Base-by-base conservation (phyloP, 805 yeast species). In the Cyberlindnera mrakii region DNA sequence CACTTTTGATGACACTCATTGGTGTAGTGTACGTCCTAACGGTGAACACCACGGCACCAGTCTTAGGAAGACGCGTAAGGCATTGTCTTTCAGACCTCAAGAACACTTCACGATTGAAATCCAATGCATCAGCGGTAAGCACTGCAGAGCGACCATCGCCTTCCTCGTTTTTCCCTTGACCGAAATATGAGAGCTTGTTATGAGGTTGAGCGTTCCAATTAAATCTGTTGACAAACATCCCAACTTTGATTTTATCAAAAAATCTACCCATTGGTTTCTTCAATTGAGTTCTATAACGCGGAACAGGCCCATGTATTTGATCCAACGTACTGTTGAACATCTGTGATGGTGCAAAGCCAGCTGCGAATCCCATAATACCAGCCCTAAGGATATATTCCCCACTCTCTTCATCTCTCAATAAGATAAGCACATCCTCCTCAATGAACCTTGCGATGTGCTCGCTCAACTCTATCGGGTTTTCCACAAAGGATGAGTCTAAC, bases 401-500 rank as follows among this genome's bases (percentile, higher is more conserved):
- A 17, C 15, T 23, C 14, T 6, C 27, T 11, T 17, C 14, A n/a
- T 34, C 23, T 10, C n/a, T 17, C 17, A 29, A 10, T 18, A 33
- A 29, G 6, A 34, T n/a, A n/a, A 40, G 10, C 6, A 40, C 19
- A 34, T 40, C 54, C 33, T 50, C 54, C 17, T 50, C 52, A 3
- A 48, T 32, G 18, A 40, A 34, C 6, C 41, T 44, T 20, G 48
- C 42, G 5, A 51, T 29, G 20, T 39, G 35, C 9, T 17, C 33
- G 17, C 33, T 40, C 33, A 52, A 39, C 15, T 37, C 36, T 14
- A 30, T 41, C 10, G 39, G 34, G 27, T 48, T 45, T 10, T 32
- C 31, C 6, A 51, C 51, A 14, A 45, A 27, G 7, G 19, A n/a
- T 6, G 52, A 47, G 20, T 48, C 43, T 11, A 48, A 35, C 18